A percentile compares a stretch with the other conserved stretches of the same genome.
Evolutionary conservation across 495 filamentous ascomycete species (phyloP).

Genomic region (Ramalina intermedia): DNA sequence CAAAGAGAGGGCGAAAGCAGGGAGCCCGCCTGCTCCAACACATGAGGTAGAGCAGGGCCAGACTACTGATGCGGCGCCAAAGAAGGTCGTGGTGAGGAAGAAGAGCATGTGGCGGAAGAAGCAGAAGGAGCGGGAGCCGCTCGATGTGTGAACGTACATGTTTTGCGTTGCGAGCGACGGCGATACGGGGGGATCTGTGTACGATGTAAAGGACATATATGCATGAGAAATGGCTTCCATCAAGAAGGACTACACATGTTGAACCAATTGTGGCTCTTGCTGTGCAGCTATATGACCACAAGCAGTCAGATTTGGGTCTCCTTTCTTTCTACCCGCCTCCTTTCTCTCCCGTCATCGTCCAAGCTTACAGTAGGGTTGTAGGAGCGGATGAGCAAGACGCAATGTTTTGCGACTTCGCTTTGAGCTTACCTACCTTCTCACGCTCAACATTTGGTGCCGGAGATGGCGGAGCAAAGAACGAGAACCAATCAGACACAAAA

Average conservation of each 20-base stretch:
- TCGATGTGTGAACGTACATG: conserved; percentile 2
- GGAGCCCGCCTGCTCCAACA: neutral
- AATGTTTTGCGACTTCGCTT: no score
- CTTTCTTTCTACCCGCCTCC: no score
- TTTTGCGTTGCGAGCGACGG: neutral
- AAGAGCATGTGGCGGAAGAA: conserved; percentile 1
- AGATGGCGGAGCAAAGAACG: no score
- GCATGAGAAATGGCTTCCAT: neutral
- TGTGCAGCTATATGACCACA: no score
- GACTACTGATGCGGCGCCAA: neutral
- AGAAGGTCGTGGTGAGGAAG: neutral
- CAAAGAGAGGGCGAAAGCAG: conserved; percentile 6
- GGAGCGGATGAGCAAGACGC: no score
- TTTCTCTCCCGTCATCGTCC: no score
- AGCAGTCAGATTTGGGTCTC: no score
- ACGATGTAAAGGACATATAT: neutral
- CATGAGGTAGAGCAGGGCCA: conserved; percentile 2
- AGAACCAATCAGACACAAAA: no score
- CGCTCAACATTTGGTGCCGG: no score
- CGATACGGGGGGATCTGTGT: neutral
- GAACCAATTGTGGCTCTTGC: no score
- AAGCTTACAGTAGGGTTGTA: no score
- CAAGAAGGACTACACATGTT: neutral
- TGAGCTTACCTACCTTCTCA: no score
- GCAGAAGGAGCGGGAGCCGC: neutral